Percentiles rank a stretch among this genome's conserved stretches.
These are phyloP conservation scores for Sclerotinia sclerotiorum DNA, from an alignment of 2,329 filamentous ascomycete species.

Conservation along the genomic window DNA sequence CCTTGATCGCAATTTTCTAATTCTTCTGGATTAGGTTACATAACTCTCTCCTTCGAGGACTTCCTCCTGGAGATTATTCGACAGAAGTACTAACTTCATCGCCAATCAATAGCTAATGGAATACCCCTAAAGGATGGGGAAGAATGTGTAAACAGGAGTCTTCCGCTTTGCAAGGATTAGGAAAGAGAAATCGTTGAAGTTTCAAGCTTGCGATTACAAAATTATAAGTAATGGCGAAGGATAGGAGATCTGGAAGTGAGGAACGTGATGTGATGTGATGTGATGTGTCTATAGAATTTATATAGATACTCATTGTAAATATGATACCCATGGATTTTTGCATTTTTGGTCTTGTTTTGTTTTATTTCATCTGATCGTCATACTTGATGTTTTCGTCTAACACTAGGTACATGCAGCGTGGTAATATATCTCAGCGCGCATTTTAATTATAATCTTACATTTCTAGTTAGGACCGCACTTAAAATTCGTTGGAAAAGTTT, in stretches of 20 bases:
- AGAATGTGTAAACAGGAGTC: background rate
- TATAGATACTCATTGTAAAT: constrained; percentile 24
- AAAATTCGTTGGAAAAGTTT: background rate
- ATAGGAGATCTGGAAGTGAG: background rate
- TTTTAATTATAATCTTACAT: background rate
- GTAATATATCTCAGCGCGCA: too few species aligned
- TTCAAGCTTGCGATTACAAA: background rate
- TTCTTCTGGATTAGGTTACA: constrained; percentile 52
- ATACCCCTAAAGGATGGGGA: too few species aligned
- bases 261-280: background rate
- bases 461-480: background rate
- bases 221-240: background rate
- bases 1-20: background rate
- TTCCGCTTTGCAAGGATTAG: background rate
- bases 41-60: constrained; percentile 68
- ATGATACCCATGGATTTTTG: constrained; percentile 22
- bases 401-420: too few species aligned
- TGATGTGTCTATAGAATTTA: background rate
- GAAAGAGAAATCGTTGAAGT: background rate
- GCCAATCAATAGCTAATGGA: background rate
- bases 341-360: background rate
- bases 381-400: background rate
- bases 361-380: background rate
- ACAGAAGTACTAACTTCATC: constrained; percentile 31
- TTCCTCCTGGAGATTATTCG: constrained; percentile 40